Base-by-base conservation (phyloP, 306 rosid genomes). In the Gastrolobium bilobum region DNA sequence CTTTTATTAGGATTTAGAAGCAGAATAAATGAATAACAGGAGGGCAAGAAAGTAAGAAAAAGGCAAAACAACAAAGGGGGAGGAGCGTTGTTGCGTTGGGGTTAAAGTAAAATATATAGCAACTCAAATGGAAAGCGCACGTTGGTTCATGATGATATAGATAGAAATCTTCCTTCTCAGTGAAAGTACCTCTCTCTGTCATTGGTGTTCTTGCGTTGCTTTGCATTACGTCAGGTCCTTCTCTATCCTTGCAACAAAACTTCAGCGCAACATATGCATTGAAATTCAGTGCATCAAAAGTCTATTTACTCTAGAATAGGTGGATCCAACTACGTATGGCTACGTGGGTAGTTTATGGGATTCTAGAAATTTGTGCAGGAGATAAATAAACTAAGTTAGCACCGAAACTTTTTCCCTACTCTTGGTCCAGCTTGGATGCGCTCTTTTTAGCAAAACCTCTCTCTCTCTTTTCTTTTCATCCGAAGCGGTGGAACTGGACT, bases 61-160 rank as follows among this genome's bases (percentile, higher is more conserved):
- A 10, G 14, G 51, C 7, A 37, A 79, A 52, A 71, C 2, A 70
- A 38, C 35, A 54, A 68, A 7, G 29, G 47, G 56, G 30, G 64
- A 81, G 79, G 80, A 83, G 83, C 73, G 79, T 77, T 78, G 74
- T 77, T 78, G 74, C 63, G 61, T 58, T n/a, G 68, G 43, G 79
- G 47, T 73, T 62, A 77, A 69, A 70, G 75, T 72, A 8, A 54
- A 64, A 77, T 29, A 58, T 7, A 15, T 1, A 61, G 20, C 1
- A 84, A 62, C 47, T 75, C 26, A 71, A 62, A 35, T 53, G 7
- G 37, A 80, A 71, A 82, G 60, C 20, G 75, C 92, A 91, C 85
- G 85, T 68, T 81, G 84, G 31, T 79, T 67, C 84, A 87, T 88
- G 75, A 89, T 91, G 90, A 84, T 80, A 82, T 15, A 68, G 63